phyloP scores from a whole-genome alignment of 2,329 filamentous ascomycete genomes.

The Cladorrhinum sp. region DNA sequence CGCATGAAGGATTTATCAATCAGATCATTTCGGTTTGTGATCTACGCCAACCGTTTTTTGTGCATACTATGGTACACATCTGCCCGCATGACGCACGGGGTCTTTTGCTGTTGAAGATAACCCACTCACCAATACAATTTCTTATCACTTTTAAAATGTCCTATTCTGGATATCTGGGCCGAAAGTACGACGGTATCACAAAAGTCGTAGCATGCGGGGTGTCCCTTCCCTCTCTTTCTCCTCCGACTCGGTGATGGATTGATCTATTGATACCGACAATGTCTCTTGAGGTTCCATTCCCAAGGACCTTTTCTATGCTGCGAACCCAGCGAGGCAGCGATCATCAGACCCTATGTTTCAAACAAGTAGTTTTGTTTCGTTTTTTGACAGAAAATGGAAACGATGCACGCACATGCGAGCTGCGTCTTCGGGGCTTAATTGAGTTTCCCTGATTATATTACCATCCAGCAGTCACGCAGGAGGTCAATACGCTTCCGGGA shows the following conservation, averaged over 20 bases:
- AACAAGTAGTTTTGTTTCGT: neutral
- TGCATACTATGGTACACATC: neutral
- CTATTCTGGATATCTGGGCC: neutral
- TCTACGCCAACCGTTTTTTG: neutral
- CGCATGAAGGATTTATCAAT: neutral
- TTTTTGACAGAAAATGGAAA: slow-evolving; percentile 1
- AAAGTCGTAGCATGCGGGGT: too few species aligned
- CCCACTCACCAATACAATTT: neutral
- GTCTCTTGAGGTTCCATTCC: neutral
- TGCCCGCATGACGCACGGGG: too few species aligned
- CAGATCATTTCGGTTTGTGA: neutral
- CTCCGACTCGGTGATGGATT: too few species aligned
- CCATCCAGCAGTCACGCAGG: too few species aligned
- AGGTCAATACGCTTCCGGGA: neutral
- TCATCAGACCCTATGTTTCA: slow-evolving; percentile 5
- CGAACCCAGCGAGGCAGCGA: neutral
- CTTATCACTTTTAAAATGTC: neutral
- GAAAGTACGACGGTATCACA: neutral
- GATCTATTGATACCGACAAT: neutral
- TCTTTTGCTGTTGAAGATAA: neutral
- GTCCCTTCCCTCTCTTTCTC: too few species aligned
- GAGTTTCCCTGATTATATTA: neutral
- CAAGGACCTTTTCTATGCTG: neutral
- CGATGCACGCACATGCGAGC: neutral
- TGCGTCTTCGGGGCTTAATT: slow-evolving; percentile 6